A percentile compares a stretch with the other conserved stretches of the same genome.
phyloP scores from a whole-genome alignment of 441 rosid genomes.

The Adansonia rubrostipa region DNA sequence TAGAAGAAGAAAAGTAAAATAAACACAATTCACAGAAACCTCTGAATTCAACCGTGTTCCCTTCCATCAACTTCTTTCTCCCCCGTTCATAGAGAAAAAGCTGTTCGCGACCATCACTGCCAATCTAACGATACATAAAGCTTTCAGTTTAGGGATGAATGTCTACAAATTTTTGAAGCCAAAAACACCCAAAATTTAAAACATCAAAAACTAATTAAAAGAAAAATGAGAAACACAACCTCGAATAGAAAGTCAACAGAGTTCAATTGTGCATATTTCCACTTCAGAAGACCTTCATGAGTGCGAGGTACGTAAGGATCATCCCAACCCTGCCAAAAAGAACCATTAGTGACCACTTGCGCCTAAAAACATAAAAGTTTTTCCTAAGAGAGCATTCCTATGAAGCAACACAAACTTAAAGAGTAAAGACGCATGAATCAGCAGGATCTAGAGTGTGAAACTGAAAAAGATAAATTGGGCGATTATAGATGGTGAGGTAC shows the following conservation, averaged over 20 bases:
- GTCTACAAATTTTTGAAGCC: neutral
- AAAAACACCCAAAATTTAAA: constrained; percentile 5
- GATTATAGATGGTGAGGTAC: neutral
- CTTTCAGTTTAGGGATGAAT: constrained; percentile 18
- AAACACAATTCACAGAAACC: constrained; percentile 44
- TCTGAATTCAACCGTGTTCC: constrained; percentile 68
- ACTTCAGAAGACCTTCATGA: constrained; percentile 93
- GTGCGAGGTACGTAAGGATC: constrained; percentile 97
- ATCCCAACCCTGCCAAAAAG: constrained; percentile 86
- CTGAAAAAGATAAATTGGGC: neutral
- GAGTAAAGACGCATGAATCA: neutral
- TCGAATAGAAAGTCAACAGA: constrained; percentile 96
- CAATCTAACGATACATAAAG: constrained; percentile 40
- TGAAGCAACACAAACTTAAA: neutral
- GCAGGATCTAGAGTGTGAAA: neutral
- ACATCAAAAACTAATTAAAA: constrained; percentile 16
- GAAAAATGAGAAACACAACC: constrained; percentile 43
- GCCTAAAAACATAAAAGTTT: neutral
- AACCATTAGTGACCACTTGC: constrained; percentile 23
- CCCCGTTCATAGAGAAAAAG: constrained; percentile 81
- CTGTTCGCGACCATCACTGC: constrained; percentile 52
- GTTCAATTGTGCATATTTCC: constrained; percentile 97
- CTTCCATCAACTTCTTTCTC: constrained; percentile 84
- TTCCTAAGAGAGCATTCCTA: neutral
- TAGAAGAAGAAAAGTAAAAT: constrained; percentile 5